Percentiles rank a stretch among this genome's conserved stretches.
Conservation (phyloP, 257 asterid species). For the Scutellaria barbata region DNA sequence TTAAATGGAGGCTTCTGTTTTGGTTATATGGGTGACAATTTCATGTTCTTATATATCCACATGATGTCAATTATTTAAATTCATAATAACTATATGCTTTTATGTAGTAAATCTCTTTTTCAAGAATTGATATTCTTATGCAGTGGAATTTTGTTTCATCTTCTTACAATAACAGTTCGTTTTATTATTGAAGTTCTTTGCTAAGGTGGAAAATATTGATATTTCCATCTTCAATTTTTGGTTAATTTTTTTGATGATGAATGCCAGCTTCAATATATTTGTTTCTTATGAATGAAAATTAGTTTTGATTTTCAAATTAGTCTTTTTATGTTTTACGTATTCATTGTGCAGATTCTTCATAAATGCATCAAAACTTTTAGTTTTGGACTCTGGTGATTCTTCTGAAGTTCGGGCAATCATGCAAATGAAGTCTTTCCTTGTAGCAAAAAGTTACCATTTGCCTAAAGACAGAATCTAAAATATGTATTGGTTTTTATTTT, state of each 20-base stretch:
- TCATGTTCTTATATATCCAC: not conserved
- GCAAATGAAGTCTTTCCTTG: slow-evolving; percentile 87
- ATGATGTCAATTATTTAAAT: not conserved
- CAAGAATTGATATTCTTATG: slow-evolving; percentile 2
- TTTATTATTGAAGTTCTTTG: slow-evolving; percentile 15
- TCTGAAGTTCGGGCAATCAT: slow-evolving; percentile 90
- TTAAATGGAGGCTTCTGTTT: slow-evolving; percentile 1
- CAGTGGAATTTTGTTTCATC: slow-evolving; percentile 19
- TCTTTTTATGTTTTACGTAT: slow-evolving; percentile 62
- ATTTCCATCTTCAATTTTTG: slow-evolving; percentile 1
- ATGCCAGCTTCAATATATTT: slow-evolving; percentile 24
- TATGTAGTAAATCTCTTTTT: not conserved
- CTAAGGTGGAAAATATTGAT: not conserved
- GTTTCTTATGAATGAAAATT: slow-evolving; percentile 38
- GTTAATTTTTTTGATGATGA: slow-evolving; percentile 31
- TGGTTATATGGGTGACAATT: not conserved
- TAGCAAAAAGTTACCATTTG: slow-evolving; percentile 65
- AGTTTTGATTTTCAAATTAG: slow-evolving; percentile 35
- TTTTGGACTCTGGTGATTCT: slow-evolving; percentile 96
- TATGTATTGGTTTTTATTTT: slow-evolving; percentile 56
- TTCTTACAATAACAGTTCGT: not conserved
- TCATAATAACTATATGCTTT: slow-evolving; percentile 4
- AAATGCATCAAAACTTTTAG: slow-evolving; percentile 79
- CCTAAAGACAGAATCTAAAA: slow-evolving; percentile 65
- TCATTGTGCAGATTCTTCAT: slow-evolving; percentile 97